Percentiles rank a stretch among this genome's conserved stretches.
These are phyloP conservation scores for Xerocomus amazonicus DNA, from an alignment of 1,284 basidiomycete genomes.

Conservation along the genomic window DNA sequence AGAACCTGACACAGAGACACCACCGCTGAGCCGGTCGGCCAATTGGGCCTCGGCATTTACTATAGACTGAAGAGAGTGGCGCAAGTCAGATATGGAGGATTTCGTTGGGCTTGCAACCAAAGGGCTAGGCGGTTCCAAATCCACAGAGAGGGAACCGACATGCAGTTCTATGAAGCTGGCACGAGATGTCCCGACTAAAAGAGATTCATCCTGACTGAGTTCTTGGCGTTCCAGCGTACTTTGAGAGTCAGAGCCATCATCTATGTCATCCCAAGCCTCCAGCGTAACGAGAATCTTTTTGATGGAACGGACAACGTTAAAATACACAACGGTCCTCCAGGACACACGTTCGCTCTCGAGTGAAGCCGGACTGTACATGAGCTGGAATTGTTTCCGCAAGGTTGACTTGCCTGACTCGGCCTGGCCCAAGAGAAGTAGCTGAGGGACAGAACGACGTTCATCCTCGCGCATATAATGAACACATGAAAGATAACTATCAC, in stretches of 20 bases:
- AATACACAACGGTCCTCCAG: conserved; percentile 80
- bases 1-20: conserved; percentile 64
- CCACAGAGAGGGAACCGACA: conserved; percentile 10
- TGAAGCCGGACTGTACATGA: conserved; percentile 75
- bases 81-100: conserved; percentile 44
- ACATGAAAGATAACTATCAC: conserved; percentile 36
- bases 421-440: conserved; percentile 76
- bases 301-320: conserved; percentile 75
- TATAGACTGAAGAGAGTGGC: conserved; percentile 56
- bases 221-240: conserved; percentile 34
- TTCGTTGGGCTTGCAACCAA: conserved; percentile 31
- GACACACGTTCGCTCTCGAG: conserved; percentile 74
- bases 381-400: conserved; percentile 80
- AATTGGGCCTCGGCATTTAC: conserved; percentile 59
- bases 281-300: conserved; percentile 70
- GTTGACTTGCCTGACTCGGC: conserved; percentile 83
- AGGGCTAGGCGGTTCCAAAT: conserved; percentile 18
- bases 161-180: conserved; percentile 11
- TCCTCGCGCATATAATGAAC: not conserved
- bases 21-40: conserved; percentile 68
- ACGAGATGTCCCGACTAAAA: conserved; percentile 18
- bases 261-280: conserved; percentile 61
- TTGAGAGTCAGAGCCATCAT: conserved; percentile 48
- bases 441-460: conserved; percentile 20
- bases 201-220: conserved; percentile 22